These are phyloP conservation scores for Solanum chacoense DNA, from an alignment of 305 asterid species.

Conservation along the genomic window DNA sequence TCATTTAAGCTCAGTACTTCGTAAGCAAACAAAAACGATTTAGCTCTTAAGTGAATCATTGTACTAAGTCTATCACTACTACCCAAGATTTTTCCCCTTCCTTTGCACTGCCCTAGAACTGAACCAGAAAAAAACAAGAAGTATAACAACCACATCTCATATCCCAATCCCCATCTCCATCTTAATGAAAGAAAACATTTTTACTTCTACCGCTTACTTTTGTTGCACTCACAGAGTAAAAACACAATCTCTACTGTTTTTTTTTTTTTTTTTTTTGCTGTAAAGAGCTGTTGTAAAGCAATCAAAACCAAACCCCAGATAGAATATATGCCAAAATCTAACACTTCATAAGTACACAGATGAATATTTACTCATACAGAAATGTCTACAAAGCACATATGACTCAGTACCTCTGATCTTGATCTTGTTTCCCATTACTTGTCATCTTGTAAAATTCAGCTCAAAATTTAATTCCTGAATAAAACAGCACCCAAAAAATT, in stretches of 20 bases:
- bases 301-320: neutral
- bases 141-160: neutral
- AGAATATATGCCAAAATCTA: neutral
- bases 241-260: neutral
- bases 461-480: slow-evolving; percentile 4
- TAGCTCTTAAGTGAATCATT: neutral
- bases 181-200: neutral
- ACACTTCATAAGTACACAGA: neutral
- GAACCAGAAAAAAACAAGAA: neutral
- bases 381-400: neutral
- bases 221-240: neutral
- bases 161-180: neutral
- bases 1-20: neutral
- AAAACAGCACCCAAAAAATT: neutral
- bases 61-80: neutral
- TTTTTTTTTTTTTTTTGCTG: neutral
- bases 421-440: slow-evolving; percentile 37
- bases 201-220: neutral
- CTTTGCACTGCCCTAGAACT: neutral
- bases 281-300: neutral
- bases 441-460: slow-evolving; percentile 24
- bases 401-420: slow-evolving; percentile 39
- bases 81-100: neutral
- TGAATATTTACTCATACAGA: neutral
- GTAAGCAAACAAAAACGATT: neutral